Conservation (phyloP, 805 yeast genomes). For the Pichia rugopelliculosa region DNA sequence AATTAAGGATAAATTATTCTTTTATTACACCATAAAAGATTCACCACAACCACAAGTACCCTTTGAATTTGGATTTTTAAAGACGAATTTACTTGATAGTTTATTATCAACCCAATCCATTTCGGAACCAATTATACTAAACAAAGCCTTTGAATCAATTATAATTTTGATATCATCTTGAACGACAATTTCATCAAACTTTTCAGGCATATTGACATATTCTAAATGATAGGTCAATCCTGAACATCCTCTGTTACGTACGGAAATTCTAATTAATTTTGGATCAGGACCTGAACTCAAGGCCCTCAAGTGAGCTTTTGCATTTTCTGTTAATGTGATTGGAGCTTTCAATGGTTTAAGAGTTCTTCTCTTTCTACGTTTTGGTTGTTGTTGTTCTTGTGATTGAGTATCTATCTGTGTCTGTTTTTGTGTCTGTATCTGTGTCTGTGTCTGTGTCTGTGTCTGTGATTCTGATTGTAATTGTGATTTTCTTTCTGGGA, state of each 20-base stretch:
- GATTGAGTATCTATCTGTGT: too few species aligned
- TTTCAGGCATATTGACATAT: conserved; percentile 85
- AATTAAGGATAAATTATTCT: neutral
- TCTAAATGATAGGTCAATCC: conserved; percentile 89
- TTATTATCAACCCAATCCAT: conserved; percentile 99
- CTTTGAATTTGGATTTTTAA: conserved; percentile 92
- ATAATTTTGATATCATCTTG: conserved; percentile 92
- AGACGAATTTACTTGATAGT: conserved; percentile 79
- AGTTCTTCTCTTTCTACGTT: conserved; percentile 43
- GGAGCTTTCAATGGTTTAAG: conserved; percentile 86
- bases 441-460: conserved; percentile 1
- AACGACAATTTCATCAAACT: conserved; percentile 86
- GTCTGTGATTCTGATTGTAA: neutral
- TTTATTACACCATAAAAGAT: conserved; percentile 79
- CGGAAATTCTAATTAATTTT: conserved; percentile 84
- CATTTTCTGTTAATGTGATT: conserved; percentile 70
- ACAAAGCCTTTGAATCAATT: conserved; percentile 92
- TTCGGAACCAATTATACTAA: conserved; percentile 92
- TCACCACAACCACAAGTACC: conserved; percentile 99
- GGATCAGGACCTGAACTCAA: conserved; percentile 79
- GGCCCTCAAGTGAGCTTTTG: conserved; percentile 60
- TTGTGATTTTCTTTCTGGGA: neutral
- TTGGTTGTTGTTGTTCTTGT: conserved; percentile 9
- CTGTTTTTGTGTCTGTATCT: neutral
- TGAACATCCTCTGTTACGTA: conserved; percentile 94